These are phyloP conservation scores for Colletotrichum lentis DNA, from an alignment of 2,329 filamentous ascomycete genomes.

Conservation along the genomic window DNA sequence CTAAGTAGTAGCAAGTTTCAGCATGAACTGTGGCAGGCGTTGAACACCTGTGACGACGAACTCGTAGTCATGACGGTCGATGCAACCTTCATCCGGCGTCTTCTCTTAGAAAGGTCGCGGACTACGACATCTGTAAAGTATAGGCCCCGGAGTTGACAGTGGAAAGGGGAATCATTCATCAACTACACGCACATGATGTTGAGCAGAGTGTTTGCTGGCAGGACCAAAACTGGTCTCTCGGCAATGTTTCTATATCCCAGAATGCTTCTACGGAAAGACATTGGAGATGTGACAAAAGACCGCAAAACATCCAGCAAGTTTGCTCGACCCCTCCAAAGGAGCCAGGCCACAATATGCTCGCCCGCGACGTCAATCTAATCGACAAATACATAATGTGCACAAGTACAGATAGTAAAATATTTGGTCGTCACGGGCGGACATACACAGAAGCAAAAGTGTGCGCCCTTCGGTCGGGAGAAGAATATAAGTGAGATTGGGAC, in stretches of 20 bases:
- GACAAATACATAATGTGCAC: background rate
- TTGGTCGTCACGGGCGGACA: background rate
- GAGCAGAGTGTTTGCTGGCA: background rate
- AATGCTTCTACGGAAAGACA: constrained; percentile 43
- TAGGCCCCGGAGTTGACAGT: background rate
- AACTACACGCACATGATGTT: too few species aligned
- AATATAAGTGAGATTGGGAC: constrained; percentile 37
- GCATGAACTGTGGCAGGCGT: background rate
- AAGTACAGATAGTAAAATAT: background rate
- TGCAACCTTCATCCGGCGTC: too few species aligned
- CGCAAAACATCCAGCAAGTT: constrained; percentile 45
- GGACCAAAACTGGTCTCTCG: constrained; percentile 53
- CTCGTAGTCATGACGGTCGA: background rate
- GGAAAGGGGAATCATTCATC: too few species aligned
- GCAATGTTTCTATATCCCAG: constrained; percentile 42
- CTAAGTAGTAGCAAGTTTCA: background rate
- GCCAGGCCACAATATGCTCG: background rate
- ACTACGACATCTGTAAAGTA: too few species aligned
- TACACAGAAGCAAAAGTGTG: background rate
- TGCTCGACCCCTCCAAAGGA: background rate
- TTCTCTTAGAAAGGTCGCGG: background rate
- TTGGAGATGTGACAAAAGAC: constrained; percentile 44
- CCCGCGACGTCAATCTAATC: background rate
- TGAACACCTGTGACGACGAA: background rate
- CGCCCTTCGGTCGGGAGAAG: constrained; percentile 42